Evolutionary conservation across 768 basidiomycete genomes (phyloP), one percentile per base, ranked within the genome.

Genomic region (Tulasnella calospora): DNA sequence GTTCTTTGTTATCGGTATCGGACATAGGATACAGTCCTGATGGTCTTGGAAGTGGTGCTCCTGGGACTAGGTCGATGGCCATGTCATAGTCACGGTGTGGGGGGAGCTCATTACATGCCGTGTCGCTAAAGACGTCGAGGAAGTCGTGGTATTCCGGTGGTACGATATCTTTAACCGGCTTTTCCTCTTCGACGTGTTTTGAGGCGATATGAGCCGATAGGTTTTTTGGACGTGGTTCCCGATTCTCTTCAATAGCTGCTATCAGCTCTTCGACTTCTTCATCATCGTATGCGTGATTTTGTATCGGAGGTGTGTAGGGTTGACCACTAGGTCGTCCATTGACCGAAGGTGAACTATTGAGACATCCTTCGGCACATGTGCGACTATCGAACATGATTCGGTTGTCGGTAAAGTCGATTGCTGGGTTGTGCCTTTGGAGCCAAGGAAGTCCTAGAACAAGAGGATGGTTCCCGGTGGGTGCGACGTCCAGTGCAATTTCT

Each of bases 51-150:
- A 84, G 83, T 15, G 80, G 77, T 21, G 80, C 80, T 40, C 81
- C 84, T 3, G 82, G 81, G 15, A 83, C 82, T 1, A 86, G 80
- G n/a, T 86, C 81, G 72, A 87, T 86, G 7, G 81, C 79, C n/a
- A 83, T 82, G 73, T 87, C 86, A 82, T 84, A 87, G 0, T 80
- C 79, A 0, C 82, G 80, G 76, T 86, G 86, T 21, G 80, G 82
- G 7, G 85, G 84, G 0, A 87, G 83, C 23, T 81, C 81, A 23
- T 84, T 80, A 10, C 82, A 82, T 21, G 82, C 76, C 9, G 61
- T 46, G 4, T 81, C 77, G 3, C 77, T 79, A 76, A 86, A 85
- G 13, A 84, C 83, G 21, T 80, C 81, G 57, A 81, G 79, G 71
- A 80, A 85, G 17, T 83, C 77, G 79, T 77, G 83, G 79, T 81